phyloP scores from a whole-genome alignment of 2,329 filamentous ascomycete species.

The Beauveria bassiana region DNA sequence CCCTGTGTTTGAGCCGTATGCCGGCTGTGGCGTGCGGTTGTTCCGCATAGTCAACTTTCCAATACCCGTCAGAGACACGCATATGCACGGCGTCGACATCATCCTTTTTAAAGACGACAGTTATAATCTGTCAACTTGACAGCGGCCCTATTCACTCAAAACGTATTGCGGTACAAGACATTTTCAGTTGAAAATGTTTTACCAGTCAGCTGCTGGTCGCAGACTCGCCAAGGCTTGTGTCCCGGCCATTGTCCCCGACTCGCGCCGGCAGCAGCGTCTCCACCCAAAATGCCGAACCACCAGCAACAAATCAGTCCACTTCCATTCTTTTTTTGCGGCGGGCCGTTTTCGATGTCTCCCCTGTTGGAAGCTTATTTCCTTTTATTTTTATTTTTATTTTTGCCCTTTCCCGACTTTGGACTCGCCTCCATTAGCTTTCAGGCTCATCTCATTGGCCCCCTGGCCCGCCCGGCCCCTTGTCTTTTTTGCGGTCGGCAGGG shows the following conservation, averaged over 20 bases:
- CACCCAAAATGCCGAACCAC: background rate
- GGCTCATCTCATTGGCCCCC: background rate
- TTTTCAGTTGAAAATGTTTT: background rate
- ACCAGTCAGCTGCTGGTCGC: background rate
- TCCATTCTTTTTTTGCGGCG: background rate
- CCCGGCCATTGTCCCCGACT: background rate
- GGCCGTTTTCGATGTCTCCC: background rate
- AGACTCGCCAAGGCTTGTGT: background rate
- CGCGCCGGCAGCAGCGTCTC: background rate
- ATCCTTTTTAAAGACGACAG: background rate
- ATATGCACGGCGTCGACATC: background rate
- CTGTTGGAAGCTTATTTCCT: background rate
- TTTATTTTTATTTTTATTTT: background rate
- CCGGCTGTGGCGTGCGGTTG: background rate
- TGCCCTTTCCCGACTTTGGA: background rate
- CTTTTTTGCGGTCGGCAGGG: background rate
- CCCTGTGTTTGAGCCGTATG: background rate
- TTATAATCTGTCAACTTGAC: no score
- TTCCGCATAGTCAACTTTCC: no score
- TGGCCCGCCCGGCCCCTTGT: no score
- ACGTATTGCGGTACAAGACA: background rate
- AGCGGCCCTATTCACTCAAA: no score
- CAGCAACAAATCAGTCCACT: conserved; percentile 3
- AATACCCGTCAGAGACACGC: background rate
- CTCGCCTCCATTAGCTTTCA: background rate